These are phyloP conservation scores for Leishmania mexicana DNA, from an alignment of 208 protist genomes.

Conservation along the genomic window DNA sequence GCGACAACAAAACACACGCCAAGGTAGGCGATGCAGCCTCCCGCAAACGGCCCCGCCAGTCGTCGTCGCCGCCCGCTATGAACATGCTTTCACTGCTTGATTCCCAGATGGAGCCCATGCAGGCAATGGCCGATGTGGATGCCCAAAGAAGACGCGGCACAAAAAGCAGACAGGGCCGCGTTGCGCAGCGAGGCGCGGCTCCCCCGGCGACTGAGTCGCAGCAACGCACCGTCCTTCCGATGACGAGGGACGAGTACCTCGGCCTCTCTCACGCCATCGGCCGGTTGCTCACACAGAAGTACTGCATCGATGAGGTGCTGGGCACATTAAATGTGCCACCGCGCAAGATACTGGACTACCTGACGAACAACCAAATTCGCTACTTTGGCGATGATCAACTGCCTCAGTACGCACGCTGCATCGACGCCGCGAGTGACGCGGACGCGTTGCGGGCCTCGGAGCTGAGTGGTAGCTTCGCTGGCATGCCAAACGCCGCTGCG, in stretches of 20 bases:
- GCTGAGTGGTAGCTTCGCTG: constrained; percentile 15
- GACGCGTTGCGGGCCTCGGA: constrained; percentile 57
- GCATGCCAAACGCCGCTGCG: constrained; percentile 12
- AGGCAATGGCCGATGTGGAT: not conserved
- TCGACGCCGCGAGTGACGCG: constrained; percentile 45
- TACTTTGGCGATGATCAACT: constrained; percentile 74
- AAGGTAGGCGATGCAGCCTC: not conserved
- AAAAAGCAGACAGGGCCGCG: not conserved
- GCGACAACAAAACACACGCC: not conserved
- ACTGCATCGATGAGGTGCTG: constrained; percentile 54
- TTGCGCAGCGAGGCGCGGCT: not conserved
- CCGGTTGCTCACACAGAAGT: constrained; percentile 83
- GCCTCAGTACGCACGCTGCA: constrained; percentile 48
- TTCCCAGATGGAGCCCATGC: constrained; percentile 1
- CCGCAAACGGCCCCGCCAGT: constrained; percentile 8
- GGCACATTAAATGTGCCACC: constrained; percentile 61
- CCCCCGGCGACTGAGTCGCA: not conserved
- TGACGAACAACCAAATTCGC: constrained; percentile 69
- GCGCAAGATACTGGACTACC: constrained; percentile 67
- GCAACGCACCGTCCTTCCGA: constrained; percentile 21
- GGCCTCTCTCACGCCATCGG: constrained; percentile 78
- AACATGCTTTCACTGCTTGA: constrained; percentile 26
- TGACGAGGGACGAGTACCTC: constrained; percentile 73
- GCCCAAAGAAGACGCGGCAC: not conserved
- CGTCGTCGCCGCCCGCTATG: not conserved